Conservation (phyloP, 495 filamentous ascomycete genomes). For the Ramalina peruviana region DNA sequence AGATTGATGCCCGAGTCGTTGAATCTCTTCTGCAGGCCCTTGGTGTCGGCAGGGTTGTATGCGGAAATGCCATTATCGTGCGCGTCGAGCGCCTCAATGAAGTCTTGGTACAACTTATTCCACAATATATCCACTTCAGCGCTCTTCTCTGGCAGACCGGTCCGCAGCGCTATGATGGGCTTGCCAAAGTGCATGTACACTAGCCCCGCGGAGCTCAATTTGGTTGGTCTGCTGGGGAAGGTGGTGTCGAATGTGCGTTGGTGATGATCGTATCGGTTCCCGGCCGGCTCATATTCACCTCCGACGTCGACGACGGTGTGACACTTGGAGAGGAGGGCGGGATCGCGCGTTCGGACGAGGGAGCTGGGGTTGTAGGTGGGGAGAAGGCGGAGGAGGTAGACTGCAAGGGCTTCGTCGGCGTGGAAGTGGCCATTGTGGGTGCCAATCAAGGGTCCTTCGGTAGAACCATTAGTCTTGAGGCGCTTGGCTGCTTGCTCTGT, state of each 20-base stretch:
- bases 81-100: constrained; percentile 91
- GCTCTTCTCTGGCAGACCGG: constrained; percentile 45
- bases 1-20: constrained; percentile 68
- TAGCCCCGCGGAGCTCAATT: constrained; percentile 82
- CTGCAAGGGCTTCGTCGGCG: constrained; percentile 96
- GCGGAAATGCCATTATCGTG: constrained; percentile 88
- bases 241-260: constrained; percentile 78
- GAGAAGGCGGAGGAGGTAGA: constrained; percentile 84
- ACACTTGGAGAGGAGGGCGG: constrained; percentile 60
- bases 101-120: constrained; percentile 80
- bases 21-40: constrained; percentile 65
- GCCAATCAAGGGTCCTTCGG: constrained; percentile 52
- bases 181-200: constrained; percentile 93
- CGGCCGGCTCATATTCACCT: constrained; percentile 66
- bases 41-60: constrained; percentile 55
- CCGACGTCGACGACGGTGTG: constrained; percentile 94
- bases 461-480: constrained; percentile 36
- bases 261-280: constrained; percentile 88
- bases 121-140: constrained; percentile 60
- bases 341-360: constrained; percentile 82
- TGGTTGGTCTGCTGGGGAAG: constrained; percentile 64
- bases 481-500: constrained; percentile 53
- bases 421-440: constrained; percentile 98
- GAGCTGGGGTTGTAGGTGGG: constrained; percentile 60
- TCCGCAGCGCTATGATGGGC: constrained; percentile 58